These are phyloP conservation scores for Cordyceps sp. DNA, from an alignment of 2,329 filamentous ascomycete species.

Conservation along the genomic window DNA sequence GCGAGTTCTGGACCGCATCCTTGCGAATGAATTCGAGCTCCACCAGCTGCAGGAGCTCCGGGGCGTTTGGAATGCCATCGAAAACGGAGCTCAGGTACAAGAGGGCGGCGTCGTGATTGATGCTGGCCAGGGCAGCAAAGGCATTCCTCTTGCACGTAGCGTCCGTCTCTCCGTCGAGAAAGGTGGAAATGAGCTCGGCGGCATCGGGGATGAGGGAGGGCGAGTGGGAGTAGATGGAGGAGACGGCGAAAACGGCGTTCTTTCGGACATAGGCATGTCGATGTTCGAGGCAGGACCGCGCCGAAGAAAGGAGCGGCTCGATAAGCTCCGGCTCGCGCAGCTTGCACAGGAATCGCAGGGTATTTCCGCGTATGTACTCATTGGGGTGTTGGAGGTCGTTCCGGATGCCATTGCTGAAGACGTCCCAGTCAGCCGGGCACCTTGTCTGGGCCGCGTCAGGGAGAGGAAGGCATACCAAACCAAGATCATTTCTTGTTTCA, in stretches of 20 bases:
- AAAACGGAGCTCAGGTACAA: constrained; percentile 80
- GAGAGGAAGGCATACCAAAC: constrained; percentile 77
- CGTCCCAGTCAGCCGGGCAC: background rate
- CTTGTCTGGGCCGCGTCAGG: too few species aligned
- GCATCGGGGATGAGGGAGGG: constrained; percentile 89
- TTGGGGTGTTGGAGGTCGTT: constrained; percentile 96
- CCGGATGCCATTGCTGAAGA: constrained; percentile 76
- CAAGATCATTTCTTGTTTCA: constrained; percentile 99
- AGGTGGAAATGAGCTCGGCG: constrained; percentile 75
- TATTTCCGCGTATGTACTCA: constrained; percentile 96
- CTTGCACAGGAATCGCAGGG: constrained; percentile 94
- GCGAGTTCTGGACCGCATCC: constrained; percentile 83
- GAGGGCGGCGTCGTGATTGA: constrained; percentile 85
- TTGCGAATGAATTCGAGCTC: constrained; percentile 96
- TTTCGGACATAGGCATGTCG: constrained; percentile 96
- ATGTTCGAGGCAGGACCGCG: constrained; percentile 83
- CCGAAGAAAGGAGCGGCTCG: constrained; percentile 85
- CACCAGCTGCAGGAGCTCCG: constrained; percentile 82
- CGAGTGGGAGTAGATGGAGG: constrained; percentile 82
- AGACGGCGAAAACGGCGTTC: constrained; percentile 89
- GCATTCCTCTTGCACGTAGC: constrained; percentile 96
- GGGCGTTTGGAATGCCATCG: constrained; percentile 83
- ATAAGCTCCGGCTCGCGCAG: constrained; percentile 89
- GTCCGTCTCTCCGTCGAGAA: constrained; percentile 82
- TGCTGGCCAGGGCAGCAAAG: constrained; percentile 77